Evolutionary conservation across 1,284 basidiomycete genomes (phyloP).

Genomic region (Cerioporus squamosus): DNA sequence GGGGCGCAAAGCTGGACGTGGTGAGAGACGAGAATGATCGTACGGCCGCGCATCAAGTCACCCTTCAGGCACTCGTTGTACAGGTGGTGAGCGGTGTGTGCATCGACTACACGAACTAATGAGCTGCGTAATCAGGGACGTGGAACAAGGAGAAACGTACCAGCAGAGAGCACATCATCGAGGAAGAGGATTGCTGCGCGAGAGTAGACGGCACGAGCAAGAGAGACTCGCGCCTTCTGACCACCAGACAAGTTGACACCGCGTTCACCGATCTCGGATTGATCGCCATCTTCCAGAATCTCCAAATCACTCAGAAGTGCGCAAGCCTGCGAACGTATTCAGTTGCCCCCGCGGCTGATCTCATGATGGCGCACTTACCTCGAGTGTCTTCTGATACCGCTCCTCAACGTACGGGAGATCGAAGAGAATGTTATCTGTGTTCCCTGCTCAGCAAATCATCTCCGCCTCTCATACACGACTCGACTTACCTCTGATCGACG

Average conservation of each 20-base stretch:
- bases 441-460: too few species aligned
- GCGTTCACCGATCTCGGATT: slow-evolving; percentile 90
- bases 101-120: slow-evolving; percentile 60
- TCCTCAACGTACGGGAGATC: slow-evolving; percentile 80
- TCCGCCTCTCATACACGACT: background rate
- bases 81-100: slow-evolving; percentile 87
- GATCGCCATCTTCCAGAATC: slow-evolving; percentile 94
- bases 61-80: slow-evolving; percentile 85
- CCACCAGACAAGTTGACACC: slow-evolving; percentile 91
- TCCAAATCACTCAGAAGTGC: slow-evolving; percentile 80
- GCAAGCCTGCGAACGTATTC: slow-evolving; percentile 41
- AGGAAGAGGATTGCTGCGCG: slow-evolving; percentile 84
- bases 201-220: slow-evolving; percentile 94
- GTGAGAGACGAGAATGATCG: slow-evolving; percentile 88
- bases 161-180: slow-evolving; percentile 87
- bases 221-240: slow-evolving; percentile 89
- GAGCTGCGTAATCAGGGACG: background rate
- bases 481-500: slow-evolving; percentile 78
- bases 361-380: slow-evolving; percentile 39
- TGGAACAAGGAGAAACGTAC: slow-evolving; percentile 35
- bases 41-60: slow-evolving; percentile 79
- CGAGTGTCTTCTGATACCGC: slow-evolving; percentile 79
- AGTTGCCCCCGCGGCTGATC: background rate
- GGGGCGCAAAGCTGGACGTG: slow-evolving; percentile 82
- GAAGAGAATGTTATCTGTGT: slow-evolving; percentile 89